Conservation (phyloP, 129 eudicot species). For the Flaveria linearis region DNA sequence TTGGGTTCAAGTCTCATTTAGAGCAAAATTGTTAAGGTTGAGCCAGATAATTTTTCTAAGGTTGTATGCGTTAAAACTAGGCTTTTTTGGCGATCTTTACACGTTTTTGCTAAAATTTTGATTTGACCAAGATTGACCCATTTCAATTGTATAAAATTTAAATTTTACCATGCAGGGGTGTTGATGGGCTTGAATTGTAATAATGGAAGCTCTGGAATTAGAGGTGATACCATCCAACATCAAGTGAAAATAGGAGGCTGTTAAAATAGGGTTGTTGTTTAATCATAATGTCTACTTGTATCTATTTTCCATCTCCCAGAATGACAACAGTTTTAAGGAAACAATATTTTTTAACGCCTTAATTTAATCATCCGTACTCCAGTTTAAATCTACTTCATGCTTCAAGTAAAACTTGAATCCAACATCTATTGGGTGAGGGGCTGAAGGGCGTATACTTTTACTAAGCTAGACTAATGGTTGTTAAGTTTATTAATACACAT, state of each 20-base stretch:
- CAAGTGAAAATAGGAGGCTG: conserved; percentile 8
- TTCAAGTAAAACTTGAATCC: no score
- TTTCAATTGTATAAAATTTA: not conserved
- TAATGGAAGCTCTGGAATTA: not conserved
- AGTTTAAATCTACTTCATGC: no score
- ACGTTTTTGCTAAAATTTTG: not conserved
- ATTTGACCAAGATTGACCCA: not conserved
- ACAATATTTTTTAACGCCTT: no score
- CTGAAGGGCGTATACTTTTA: no score
- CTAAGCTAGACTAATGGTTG: no score
- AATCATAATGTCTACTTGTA: not conserved
- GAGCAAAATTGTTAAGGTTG: no score
- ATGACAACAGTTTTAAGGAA: not conserved
- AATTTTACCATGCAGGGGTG: conserved; percentile 24
- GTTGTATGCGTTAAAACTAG: not conserved
- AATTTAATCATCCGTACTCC: no score
- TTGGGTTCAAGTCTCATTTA: no score
- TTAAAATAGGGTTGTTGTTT: not conserved
- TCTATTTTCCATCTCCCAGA: not conserved
- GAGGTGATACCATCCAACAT: conserved; percentile 24
- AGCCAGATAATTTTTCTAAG: not conserved
- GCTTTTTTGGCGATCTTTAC: no score
- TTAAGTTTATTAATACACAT: no score
- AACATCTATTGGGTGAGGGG: no score
- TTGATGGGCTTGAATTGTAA: conserved; percentile 27